phyloP scores from a whole-genome alignment of 495 filamentous ascomycete genomes.

The Penicillium paxilli region DNA sequence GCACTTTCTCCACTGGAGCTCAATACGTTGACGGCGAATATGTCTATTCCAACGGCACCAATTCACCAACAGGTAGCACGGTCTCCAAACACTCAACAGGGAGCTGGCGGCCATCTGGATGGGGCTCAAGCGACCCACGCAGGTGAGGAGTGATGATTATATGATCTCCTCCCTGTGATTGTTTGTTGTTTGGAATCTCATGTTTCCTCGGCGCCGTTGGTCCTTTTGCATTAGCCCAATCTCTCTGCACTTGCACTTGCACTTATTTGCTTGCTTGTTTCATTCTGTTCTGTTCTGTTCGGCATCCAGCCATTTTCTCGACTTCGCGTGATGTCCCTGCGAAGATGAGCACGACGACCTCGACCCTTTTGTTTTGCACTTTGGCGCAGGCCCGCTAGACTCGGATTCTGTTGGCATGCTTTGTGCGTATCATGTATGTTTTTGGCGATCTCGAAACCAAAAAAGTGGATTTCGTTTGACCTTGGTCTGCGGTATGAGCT shows the following conservation, averaged over 20 bases:
- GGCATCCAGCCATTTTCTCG: neutral
- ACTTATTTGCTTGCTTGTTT: too few species aligned
- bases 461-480: slow-evolving; percentile 3
- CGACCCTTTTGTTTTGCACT: neutral
- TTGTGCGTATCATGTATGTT: slow-evolving; percentile 4
- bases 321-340: slow-evolving; percentile 24
- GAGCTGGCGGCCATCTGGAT: slow-evolving; percentile 38
- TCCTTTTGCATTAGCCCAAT: neutral
- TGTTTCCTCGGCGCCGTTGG: neutral
- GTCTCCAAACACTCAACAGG: slow-evolving; percentile 47
- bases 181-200: neutral
- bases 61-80: slow-evolving; percentile 37
- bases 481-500: neutral
- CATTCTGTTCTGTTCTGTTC: slow-evolving; percentile 7
- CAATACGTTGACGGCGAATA: slow-evolving; percentile 93
- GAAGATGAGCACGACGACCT: slow-evolving; percentile 16
- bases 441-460: slow-evolving; percentile 5
- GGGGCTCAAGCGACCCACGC: slow-evolving; percentile 33
- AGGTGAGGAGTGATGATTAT: slow-evolving; percentile 15
- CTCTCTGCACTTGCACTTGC: too few species aligned
- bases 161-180: neutral
- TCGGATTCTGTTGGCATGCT: neutral
- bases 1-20: slow-evolving; percentile 80
- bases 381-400: neutral
- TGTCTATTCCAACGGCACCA: slow-evolving; percentile 55